These are phyloP conservation scores for Spiraea crenata DNA, from an alignment of 331 rosid genomes.

Conservation along the genomic window DNA sequence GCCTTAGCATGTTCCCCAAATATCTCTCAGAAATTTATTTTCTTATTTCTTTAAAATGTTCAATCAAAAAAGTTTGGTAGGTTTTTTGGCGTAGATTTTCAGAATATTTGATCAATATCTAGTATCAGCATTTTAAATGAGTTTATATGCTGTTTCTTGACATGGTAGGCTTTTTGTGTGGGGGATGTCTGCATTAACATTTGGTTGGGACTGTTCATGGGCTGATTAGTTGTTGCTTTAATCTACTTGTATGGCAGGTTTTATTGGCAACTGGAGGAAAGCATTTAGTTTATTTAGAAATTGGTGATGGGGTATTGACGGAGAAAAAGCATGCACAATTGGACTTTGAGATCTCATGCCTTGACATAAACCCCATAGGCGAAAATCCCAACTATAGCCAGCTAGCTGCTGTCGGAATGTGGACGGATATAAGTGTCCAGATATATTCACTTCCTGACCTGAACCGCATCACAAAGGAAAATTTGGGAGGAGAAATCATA, in stretches of 20 bases:
- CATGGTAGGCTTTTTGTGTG: not conserved
- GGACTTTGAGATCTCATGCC: slow-evolving; percentile 85
- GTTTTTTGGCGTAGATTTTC: not conserved
- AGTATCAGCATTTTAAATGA: not conserved
- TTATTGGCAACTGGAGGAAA: slow-evolving; percentile 92
- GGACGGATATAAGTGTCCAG: slow-evolving; percentile 86
- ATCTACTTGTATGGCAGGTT: slow-evolving; percentile 54
- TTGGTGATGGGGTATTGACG: slow-evolving; percentile 63
- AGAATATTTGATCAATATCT: not conserved
- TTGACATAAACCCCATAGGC: slow-evolving; percentile 87
- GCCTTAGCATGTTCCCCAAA: not conserved
- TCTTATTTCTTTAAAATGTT: not conserved
- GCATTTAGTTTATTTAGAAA: slow-evolving; percentile 76
- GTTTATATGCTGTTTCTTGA: not conserved
- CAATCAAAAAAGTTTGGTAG: not conserved
- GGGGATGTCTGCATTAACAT: not conserved
- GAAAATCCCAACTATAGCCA: slow-evolving; percentile 68
- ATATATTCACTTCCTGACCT: slow-evolving; percentile 83
- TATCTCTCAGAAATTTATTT: not conserved
- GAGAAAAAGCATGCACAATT: slow-evolving; percentile 59
- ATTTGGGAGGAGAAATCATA: slow-evolving; percentile 88
- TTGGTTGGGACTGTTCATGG: not conserved
- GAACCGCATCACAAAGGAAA: slow-evolving; percentile 77
- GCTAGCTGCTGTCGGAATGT: slow-evolving; percentile 94
- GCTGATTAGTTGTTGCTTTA: slow-evolving; percentile 2